Base-by-base conservation (phyloP, 345 rosid species). In the Eucalyptus erythrocorys region DNA sequence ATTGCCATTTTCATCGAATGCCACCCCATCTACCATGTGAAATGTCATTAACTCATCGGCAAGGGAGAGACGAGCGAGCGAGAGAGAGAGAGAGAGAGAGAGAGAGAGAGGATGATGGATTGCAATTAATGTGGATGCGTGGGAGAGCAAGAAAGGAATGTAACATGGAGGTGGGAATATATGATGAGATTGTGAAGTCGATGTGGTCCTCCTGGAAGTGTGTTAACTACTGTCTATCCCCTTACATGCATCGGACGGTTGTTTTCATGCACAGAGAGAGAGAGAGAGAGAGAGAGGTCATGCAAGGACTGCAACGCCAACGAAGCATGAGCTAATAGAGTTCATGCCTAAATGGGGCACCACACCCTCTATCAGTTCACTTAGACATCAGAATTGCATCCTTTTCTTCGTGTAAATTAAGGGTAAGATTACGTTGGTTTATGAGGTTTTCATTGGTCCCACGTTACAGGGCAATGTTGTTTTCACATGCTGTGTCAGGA, bases 111-210 rank as follows among this genome's bases (percentile, higher is more conserved):
- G 87, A 84, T 27, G 87, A 89, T 45, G 34, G 85, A 59, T 15
- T 22, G 47, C 85, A 89, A 68, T 85, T 40, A 89, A 89, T 85
- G 85, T 5, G 87, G 88, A 80, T 87, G 51, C 45, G 64, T 16
- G 79, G 47, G 42, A 86, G 86, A 49, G 89, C 91, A 88, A 85
- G 95, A 92, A 90, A 93, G 89, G 90, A 88, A 88, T 85, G 94
- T 40, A 57, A 88, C 93, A 32, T 49, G 59, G 91, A 48, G 47
- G 45, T 85, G 89, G 85, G 71, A 87, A 32, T 84, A 21, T 48
- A 66, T 82, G 13, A 49, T 76, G 43, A 80, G 24, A 48, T 42
- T 48, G 84, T 76, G 82, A 76, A 21, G 82, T 76, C 42, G 82
- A 40, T 76, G 82, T 76, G 82, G 82, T 76, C 47, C 82, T 76